These are phyloP conservation scores for Leishmania guyanensis DNA, from an alignment of 208 protist genomes.

Conservation along the genomic window DNA sequence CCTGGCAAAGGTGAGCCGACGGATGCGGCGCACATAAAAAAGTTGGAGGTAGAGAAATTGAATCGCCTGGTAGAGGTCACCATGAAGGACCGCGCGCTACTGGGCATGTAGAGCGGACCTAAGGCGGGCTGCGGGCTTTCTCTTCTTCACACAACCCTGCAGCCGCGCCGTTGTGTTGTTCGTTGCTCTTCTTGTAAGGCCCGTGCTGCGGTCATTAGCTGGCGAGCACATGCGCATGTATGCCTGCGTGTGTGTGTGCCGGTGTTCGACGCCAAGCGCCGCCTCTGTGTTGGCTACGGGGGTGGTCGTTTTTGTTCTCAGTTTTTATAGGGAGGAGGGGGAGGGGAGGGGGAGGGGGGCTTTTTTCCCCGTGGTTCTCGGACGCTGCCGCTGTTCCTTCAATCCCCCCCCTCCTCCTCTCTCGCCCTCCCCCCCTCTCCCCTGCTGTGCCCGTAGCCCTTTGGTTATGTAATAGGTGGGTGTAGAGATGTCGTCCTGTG, in stretches of 20 bases:
- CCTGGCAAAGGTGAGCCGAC: constrained; percentile 76
- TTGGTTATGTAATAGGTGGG: neutral
- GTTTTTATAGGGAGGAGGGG: neutral
- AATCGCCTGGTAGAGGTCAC: constrained; percentile 90
- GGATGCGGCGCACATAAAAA: constrained; percentile 26
- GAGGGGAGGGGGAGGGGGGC: neutral
- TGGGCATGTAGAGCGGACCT: constrained; percentile 26
- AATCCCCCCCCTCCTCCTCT: neutral
- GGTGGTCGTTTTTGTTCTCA: neutral
- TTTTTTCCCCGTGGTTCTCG: neutral
- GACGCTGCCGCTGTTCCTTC: neutral
- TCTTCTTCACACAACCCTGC: neutral
- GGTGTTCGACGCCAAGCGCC: neutral
- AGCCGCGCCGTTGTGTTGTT: neutral
- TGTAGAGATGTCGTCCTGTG: too few species aligned
- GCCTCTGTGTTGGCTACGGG: neutral
- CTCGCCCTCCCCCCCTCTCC: neutral
- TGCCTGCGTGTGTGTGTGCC: neutral
- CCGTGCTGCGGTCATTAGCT: neutral
- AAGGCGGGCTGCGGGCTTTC: too few species aligned
- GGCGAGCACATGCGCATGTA: neutral
- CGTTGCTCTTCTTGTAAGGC: neutral
- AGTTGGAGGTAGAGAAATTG: constrained; percentile 91
- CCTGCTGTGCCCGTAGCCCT: neutral
- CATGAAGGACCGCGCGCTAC: constrained; percentile 90